phyloP scores from a whole-genome alignment of 2,329 filamentous ascomycete species.

The Ilyonectria mors-panacis region DNA sequence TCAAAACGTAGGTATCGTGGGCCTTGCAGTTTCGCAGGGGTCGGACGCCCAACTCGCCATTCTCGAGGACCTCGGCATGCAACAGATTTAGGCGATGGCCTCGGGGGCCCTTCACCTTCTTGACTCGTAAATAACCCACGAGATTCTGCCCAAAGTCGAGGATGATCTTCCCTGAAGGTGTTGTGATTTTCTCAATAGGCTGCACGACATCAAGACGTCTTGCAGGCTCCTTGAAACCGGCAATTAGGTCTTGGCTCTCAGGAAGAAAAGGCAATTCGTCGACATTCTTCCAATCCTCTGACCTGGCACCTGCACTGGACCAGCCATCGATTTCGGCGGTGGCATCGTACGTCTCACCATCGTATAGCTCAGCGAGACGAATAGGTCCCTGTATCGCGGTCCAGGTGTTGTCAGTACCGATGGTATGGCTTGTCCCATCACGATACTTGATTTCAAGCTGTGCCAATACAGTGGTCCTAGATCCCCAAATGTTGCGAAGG shows the following conservation, averaged over 20 bases:
- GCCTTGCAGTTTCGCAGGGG: conserved; percentile 39
- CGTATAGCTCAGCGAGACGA: conserved; percentile 61
- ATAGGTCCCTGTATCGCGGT: conserved; percentile 52
- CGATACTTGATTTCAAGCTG: conserved; percentile 56
- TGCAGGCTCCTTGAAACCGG: conserved; percentile 59
- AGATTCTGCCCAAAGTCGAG: conserved; percentile 73
- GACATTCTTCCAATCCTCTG: conserved; percentile 34
- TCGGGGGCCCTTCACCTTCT: conserved; percentile 51
- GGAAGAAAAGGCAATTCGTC: conserved; percentile 30
- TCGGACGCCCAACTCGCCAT: conserved; percentile 57
- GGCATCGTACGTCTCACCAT: conserved; percentile 67
- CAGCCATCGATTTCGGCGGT: conserved; percentile 42
- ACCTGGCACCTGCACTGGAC: conserved; percentile 18
- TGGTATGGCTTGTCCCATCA: conserved; percentile 46
- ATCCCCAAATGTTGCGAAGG: conserved; percentile 54
- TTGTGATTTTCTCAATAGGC: conserved; percentile 45
- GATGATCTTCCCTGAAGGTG: conserved; percentile 60
- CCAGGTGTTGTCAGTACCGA: conserved; percentile 59
- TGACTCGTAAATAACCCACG: conserved; percentile 64
- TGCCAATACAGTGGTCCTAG: conserved; percentile 56
- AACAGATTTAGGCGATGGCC: conserved; percentile 61
- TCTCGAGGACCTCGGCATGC: conserved; percentile 70
- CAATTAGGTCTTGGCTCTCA: conserved; percentile 48
- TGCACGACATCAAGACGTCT: conserved; percentile 24
- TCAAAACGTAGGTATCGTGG: conserved; percentile 27